phyloP scores from a whole-genome alignment of 352 stramenopile genomes.

The Phytophthora macrochlamydospora region DNA sequence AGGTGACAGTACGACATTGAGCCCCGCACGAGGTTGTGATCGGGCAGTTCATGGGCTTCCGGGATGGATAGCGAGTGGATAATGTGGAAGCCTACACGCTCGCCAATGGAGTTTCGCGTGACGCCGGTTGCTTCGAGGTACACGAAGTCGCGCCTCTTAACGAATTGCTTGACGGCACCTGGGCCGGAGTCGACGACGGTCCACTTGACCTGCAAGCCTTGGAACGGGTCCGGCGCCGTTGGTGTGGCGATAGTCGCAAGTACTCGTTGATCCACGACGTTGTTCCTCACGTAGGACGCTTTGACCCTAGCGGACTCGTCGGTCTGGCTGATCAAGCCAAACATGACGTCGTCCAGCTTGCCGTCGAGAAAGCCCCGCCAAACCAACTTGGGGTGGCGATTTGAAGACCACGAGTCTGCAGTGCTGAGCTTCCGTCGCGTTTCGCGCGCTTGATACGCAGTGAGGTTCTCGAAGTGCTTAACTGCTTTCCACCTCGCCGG shows the following conservation, averaged over 20 bases:
- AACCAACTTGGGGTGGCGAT: conserved; percentile 6
- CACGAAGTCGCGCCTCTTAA: conserved; percentile 52
- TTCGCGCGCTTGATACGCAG: conserved; percentile 27
- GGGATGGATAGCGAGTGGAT: conserved; percentile 37
- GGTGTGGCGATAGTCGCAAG: conserved; percentile 44
- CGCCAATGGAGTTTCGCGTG: conserved; percentile 21
- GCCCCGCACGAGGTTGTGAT: conserved; percentile 21
- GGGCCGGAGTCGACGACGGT: conserved; percentile 35
- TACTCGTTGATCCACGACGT: conserved; percentile 47
- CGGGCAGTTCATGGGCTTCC: conserved; percentile 1
- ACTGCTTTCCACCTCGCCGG: conserved; percentile 28
- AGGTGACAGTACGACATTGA: conserved; percentile 26
- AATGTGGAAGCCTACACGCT: conserved; percentile 51
- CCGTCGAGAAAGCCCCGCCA: conserved; percentile 20
- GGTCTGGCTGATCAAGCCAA: conserved; percentile 33
- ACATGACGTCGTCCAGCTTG: conserved; percentile 47
- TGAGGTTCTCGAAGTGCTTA: conserved; percentile 32
- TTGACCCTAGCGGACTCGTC: conserved; percentile 42
- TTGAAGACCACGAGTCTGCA: neutral
- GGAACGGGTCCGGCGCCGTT: conserved; percentile 45
- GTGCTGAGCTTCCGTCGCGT: neutral
- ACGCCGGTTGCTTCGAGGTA: conserved; percentile 51
- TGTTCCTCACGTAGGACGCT: conserved; percentile 56
- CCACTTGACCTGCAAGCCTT: conserved; percentile 47
- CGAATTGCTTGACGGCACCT: conserved; percentile 33